Conservation (phyloP, 805 yeast genomes). For the Nakazawaea wickerhamii region DNA sequence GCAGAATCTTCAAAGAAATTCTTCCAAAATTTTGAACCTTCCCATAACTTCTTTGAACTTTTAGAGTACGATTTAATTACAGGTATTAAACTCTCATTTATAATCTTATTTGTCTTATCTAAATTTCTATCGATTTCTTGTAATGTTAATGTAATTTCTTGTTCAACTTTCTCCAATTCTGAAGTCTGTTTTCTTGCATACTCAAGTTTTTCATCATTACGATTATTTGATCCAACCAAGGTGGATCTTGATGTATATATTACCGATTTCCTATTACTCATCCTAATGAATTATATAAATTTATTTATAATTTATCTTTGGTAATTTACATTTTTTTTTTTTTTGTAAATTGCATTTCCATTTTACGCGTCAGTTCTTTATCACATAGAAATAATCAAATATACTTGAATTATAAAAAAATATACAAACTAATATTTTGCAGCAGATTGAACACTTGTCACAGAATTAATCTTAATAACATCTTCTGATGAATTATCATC, state of each 20-base stretch:
- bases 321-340: not conserved
- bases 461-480: conserved; percentile 2
- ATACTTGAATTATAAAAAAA: no score
- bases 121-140: conserved; percentile 78
- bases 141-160: conserved; percentile 67
- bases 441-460: conserved; percentile 7
- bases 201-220: not conserved
- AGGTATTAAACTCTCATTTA: conserved; percentile 66
- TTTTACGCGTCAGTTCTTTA: no score
- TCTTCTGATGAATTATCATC: conserved; percentile 7
- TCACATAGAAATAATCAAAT: no score
- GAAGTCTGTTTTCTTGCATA: conserved; percentile 8
- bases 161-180: conserved; percentile 66
- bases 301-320: no score
- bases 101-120: conserved; percentile 58
- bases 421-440: conserved; percentile 3
- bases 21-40: conserved; percentile 69
- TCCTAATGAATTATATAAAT: no score
- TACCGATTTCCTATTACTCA: conserved; percentile 9
- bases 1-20: conserved; percentile 73
- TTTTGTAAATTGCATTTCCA: not conserved
- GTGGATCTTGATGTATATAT: conserved; percentile 12
- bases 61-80: conserved; percentile 53
- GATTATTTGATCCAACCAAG: conserved; percentile 1
- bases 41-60: conserved; percentile 57